Conservation (phyloP, 2,329 filamentous ascomycete species). For the Cladosporium sphaerospermum region DNA sequence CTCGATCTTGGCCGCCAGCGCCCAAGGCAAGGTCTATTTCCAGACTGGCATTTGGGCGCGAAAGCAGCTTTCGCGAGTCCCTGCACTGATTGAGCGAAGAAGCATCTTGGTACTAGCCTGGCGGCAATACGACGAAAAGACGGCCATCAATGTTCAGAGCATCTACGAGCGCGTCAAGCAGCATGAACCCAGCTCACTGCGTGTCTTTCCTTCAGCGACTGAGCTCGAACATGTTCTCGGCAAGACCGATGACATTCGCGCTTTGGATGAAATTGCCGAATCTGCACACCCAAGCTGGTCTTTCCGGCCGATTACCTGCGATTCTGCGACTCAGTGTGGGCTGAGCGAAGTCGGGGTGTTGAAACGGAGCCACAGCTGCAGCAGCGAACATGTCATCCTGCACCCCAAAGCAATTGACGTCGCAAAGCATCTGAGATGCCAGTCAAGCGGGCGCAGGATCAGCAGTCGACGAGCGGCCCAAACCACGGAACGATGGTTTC, state of each 20-base stretch:
- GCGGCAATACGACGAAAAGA: not conserved
- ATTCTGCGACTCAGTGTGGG: not conserved
- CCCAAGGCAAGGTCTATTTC: not conserved
- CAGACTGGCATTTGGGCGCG: not conserved
- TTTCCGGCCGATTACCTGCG: not conserved
- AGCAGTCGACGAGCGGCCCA: not conserved
- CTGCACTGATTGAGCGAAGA: not conserved
- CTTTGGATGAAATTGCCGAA: not conserved
- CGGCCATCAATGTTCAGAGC: not conserved
- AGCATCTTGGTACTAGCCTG: not conserved
- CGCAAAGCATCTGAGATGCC: too few relatives aligned
- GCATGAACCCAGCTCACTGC: not conserved
- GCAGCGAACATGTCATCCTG: not conserved
- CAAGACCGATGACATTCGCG: not conserved
- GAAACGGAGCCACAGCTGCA: not conserved
- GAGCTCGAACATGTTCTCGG: not conserved
- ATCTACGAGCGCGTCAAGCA: not conserved
- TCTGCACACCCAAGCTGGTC: not conserved
- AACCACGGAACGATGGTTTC: not conserved
- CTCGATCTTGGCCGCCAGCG: not conserved
- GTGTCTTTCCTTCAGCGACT: not conserved
- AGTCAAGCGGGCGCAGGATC: not conserved
- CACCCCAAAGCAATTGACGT: not conserved
- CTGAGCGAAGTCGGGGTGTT: not conserved
- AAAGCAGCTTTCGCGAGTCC: not conserved